A percentile compares a stretch with the other conserved stretches of the same genome.
Conservation (phyloP, 257 asterid species). For the Agastache rugosa region DNA sequence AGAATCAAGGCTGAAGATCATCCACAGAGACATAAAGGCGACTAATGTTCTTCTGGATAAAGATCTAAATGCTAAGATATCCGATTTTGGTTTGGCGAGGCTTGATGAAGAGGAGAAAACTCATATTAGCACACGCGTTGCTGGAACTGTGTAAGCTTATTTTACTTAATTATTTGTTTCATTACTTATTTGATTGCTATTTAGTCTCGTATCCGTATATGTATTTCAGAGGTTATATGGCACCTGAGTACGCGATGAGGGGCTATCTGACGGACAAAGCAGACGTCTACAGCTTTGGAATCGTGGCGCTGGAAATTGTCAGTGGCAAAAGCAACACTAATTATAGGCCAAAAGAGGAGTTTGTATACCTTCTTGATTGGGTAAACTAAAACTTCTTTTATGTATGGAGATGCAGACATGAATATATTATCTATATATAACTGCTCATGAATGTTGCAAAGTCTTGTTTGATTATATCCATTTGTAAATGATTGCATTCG, state of each 20-base stretch:
- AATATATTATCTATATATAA: too few species aligned
- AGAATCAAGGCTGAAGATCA: conserved; percentile 65
- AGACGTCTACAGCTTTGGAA: conserved; percentile 75
- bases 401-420: too few species aligned
- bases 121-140: conserved; percentile 69
- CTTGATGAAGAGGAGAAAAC: conserved; percentile 68
- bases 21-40: conserved; percentile 74
- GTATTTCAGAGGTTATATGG: conserved; percentile 59
- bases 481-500: not conserved
- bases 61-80: conserved; percentile 69
- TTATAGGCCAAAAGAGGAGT: conserved; percentile 54
- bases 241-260: conserved; percentile 78
- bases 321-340: conserved; percentile 69
- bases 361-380: conserved; percentile 73
- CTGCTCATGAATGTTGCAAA: not conserved
- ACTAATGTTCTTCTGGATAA: conserved; percentile 65
- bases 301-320: conserved; percentile 62
- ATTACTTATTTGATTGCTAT: too few species aligned
- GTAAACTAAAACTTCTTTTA: conserved; percentile 46
- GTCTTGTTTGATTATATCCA: too few species aligned
- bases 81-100: conserved; percentile 80
- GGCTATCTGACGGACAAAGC: conserved; percentile 74
- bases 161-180: not conserved
- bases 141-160: conserved; percentile 59
- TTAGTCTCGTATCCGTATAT: too few species aligned